These are phyloP conservation scores for Lachnellula occidentalis DNA, from an alignment of 2,329 filamentous ascomycete genomes.

Conservation along the genomic window DNA sequence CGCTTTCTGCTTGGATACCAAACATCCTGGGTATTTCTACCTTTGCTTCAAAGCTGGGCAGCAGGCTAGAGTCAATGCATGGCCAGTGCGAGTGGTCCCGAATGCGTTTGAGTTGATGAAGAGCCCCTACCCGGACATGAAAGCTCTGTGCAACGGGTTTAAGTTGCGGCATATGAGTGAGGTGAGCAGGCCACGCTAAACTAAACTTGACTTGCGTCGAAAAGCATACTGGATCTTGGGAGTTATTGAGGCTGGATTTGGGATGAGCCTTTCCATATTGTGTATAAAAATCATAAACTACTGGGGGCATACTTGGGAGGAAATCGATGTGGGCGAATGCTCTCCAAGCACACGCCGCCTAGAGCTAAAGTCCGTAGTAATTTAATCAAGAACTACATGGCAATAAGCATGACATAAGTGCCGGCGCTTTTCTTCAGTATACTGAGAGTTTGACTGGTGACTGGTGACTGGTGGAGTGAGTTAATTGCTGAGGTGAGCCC, in stretches of 20 bases:
- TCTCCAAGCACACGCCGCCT: not conserved
- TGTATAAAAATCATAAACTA: slow-evolving; percentile 11
- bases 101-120: slow-evolving; percentile 89
- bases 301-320: not conserved
- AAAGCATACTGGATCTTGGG: not conserved
- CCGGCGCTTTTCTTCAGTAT: not conserved
- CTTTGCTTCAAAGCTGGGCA: slow-evolving; percentile 93
- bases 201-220: not conserved
- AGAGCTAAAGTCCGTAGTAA: not conserved
- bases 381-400: slow-evolving; percentile 1
- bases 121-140: slow-evolving; percentile 89
- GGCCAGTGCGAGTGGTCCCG: slow-evolving; percentile 86
- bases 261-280: not conserved
- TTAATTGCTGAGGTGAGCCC: not conserved
- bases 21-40: slow-evolving; percentile 90
- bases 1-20: slow-evolving; percentile 89
- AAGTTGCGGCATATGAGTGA: slow-evolving; percentile 46
- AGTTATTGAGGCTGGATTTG: slow-evolving; percentile 6
- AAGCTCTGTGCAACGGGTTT: slow-evolving; percentile 93
- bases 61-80: slow-evolving; percentile 65
- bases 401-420: not conserved
- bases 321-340: not conserved
- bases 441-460: not conserved
- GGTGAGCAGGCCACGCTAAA: slow-evolving; percentile 19
- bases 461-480: too few relatives aligned